A percentile compares a stretch with the other conserved stretches of the same genome.
These are phyloP conservation scores for Scheffersomyces ergatensis DNA, from an alignment of 805 yeast species.

Conservation along the genomic window DNA sequence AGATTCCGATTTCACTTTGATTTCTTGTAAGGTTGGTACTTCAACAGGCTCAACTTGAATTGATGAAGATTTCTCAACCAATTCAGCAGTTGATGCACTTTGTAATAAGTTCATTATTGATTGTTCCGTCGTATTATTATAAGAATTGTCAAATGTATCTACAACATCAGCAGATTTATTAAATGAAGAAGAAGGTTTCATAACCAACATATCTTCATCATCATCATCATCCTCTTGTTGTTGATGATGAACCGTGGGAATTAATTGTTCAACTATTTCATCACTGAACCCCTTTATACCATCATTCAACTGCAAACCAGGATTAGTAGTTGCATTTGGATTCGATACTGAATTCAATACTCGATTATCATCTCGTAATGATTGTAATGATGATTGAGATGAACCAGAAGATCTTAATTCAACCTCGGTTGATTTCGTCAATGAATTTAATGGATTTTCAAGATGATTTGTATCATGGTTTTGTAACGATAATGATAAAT, in stretches of 20 bases:
- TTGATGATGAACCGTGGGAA: slow-evolving; percentile 16
- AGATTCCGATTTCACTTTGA: neutral
- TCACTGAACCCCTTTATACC: slow-evolving; percentile 44
- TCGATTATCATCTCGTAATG: slow-evolving; percentile 28
- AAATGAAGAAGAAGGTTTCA: neutral
- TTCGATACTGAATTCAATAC: slow-evolving; percentile 17
- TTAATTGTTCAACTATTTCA: slow-evolving; percentile 30
- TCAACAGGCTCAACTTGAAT: neutral
- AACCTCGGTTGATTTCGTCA: slow-evolving; percentile 21
- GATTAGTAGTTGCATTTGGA: slow-evolving; percentile 13
- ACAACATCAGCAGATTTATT: slow-evolving; percentile 8
- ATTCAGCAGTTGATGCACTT: slow-evolving; percentile 10
- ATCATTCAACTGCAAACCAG: slow-evolving; percentile 36
- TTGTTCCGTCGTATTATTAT: slow-evolving; percentile 35
- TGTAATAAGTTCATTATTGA: slow-evolving; percentile 39
- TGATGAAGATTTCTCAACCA: neutral
- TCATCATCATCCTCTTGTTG: slow-evolving; percentile 10
- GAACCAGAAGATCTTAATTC: slow-evolving; percentile 31
- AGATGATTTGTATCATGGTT: slow-evolving; percentile 11
- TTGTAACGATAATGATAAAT: slow-evolving; percentile 28
- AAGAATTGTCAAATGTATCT: slow-evolving; percentile 32
- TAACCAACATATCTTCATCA: slow-evolving; percentile 4
- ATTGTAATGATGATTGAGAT: slow-evolving; percentile 40
- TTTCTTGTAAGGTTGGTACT: neutral
- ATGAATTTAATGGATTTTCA: slow-evolving; percentile 33